Base-by-base conservation (phyloP, 2,329 filamentous ascomycete genomes). In the Sarocladium oryzae region DNA sequence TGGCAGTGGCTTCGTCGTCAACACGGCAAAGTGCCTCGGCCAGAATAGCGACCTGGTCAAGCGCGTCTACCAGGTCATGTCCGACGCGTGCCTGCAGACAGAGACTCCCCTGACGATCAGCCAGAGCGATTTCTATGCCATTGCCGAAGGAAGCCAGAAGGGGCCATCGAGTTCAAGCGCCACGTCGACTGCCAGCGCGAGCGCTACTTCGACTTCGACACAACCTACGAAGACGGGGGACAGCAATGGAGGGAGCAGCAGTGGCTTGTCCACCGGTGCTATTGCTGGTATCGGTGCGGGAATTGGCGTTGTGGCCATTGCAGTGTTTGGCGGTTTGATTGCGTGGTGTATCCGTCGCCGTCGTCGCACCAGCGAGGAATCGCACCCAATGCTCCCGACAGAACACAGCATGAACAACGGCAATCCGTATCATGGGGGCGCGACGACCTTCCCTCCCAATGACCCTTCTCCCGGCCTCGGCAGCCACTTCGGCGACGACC, bases 1-100 rank as follows among this genome's bases (percentile, higher is more conserved):
- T 55, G 58, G 62, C n/a, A 69, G 70, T 37, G 61, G 68, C 55
- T 77, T 77, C 58, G 62, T 76, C 52, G 67, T 66, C n/a, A 63
- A 63, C 24, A 55, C 69, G 6, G 74, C 73, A 1, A 51, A 52
- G 3, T 77, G 74, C 58, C 57, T 77, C 15, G 71, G 67, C 9
- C 52, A 55, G 16, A 32, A 58, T 2, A 67, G 65, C 6, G 52
- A 59, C 20, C 58, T 59, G n/a, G 69, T 72, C 33, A 37, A 37
- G 30, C 33, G 6, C 13, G 46, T 49, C 4, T 77, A 73, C 55
- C 54, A 61, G 9, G 69, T 61, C 7, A 66, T 77, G 62, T 48
- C 57, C 3, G 58, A 56, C 23, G 69, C 71, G 23, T 77, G 74
- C 58, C 55, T 56, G 9, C 62, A 66, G 37, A 73, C 70, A 2